These are phyloP conservation scores for Abrus precatorius DNA, from an alignment of 306 rosid species.

Conservation along the genomic window DNA sequence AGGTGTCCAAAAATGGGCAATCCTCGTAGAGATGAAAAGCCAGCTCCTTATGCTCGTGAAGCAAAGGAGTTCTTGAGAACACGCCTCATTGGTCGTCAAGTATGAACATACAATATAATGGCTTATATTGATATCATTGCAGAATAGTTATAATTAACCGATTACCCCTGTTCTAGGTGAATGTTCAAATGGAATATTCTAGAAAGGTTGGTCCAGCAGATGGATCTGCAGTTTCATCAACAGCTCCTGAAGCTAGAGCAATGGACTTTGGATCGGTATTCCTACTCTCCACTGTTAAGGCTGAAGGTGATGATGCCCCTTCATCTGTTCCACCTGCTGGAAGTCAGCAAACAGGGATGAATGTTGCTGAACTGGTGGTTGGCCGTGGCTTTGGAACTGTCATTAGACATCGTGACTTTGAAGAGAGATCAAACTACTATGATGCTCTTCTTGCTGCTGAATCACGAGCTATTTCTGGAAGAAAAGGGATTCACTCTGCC, in stretches of 20 bases:
- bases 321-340: conserved; percentile 56
- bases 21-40: conserved; percentile 90
- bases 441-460: conserved; percentile 90
- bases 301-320: conserved; percentile 67
- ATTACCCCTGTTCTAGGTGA: conserved; percentile 58
- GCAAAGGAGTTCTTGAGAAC: conserved; percentile 91
- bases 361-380: conserved; percentile 73
- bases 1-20: conserved; percentile 91
- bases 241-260: conserved; percentile 67
- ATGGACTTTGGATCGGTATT: conserved; percentile 93
- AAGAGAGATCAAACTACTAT: conserved; percentile 84
- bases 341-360: conserved; percentile 64
- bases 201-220: conserved; percentile 68
- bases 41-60: conserved; percentile 92
- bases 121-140: conserved; percentile 22
- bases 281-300: conserved; percentile 58
- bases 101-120: conserved; percentile 50
- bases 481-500: conserved; percentile 82
- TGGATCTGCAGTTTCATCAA: conserved; percentile 63
- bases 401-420: conserved; percentile 88
- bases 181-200: conserved; percentile 88
- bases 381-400: conserved; percentile 85
- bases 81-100: conserved; percentile 82
- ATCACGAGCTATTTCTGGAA: conserved; percentile 75
- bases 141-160: background rate